Percentiles rank a stretch among this genome's conserved stretches.
phyloP scores from a whole-genome alignment of 2,329 filamentous ascomycete genomes.

The Colletotrichum ledebouriae region DNA sequence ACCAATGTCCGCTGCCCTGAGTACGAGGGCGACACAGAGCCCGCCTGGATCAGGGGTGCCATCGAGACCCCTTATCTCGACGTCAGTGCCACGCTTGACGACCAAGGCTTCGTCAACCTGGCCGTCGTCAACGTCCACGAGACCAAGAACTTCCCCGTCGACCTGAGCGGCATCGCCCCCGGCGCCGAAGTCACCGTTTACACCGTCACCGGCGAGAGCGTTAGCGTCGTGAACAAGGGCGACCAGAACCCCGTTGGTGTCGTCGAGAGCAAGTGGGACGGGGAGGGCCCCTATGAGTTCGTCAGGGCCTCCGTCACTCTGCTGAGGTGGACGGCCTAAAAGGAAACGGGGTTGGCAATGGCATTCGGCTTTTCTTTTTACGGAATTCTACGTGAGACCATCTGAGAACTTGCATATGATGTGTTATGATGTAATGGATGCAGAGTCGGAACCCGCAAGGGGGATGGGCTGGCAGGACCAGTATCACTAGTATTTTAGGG shows the following conservation, averaged over 20 bases:
- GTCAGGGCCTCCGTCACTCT: constrained; percentile 79
- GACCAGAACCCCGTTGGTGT: constrained; percentile 70
- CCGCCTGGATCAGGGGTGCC: constrained; percentile 73
- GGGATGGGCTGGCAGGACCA: constrained; percentile 19
- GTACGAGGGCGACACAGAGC: constrained; percentile 77
- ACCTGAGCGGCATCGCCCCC: constrained; percentile 66
- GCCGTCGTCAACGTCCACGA: constrained; percentile 81
- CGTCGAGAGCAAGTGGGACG: constrained; percentile 68
- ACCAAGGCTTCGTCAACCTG: constrained; percentile 72
- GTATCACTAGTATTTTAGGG: constrained; percentile 5
- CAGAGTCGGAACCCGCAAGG: constrained; percentile 13
- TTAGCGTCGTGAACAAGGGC: constrained; percentile 73
- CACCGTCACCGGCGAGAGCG: constrained; percentile 69
- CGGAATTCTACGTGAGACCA: not conserved
- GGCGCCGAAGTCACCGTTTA: constrained; percentile 69
- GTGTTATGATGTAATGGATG: constrained; percentile 14
- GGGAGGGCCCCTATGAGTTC: constrained; percentile 73
- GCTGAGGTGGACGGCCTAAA: constrained; percentile 66
- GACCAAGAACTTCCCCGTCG: constrained; percentile 68
- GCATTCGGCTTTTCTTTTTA: not conserved
- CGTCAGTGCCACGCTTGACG: constrained; percentile 71
- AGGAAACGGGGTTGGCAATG: not conserved
- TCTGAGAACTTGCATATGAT: constrained; percentile 20
- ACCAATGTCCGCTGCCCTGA: constrained; percentile 73
- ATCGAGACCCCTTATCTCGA: constrained; percentile 80